Percentiles rank a stretch among this genome's conserved stretches.
Evolutionary conservation across 768 basidiomycete genomes (phyloP).

Genomic region (Fomitopsis serialis): DNA sequence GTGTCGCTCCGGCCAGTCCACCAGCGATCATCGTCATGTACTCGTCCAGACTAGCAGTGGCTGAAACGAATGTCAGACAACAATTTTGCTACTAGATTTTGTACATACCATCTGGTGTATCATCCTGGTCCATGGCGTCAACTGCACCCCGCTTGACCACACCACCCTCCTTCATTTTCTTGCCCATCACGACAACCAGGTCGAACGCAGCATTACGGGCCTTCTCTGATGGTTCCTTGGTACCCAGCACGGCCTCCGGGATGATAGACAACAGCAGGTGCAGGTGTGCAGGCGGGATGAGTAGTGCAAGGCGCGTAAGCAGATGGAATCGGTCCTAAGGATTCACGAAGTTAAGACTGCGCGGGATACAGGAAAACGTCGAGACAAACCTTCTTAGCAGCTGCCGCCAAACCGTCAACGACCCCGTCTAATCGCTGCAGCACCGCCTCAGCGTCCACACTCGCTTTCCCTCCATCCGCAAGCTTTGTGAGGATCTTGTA

Average conservation of each 20-base stretch:
- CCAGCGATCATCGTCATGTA: slow-evolving; percentile 97
- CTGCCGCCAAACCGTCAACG: slow-evolving; percentile 61
- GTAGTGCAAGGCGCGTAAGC: slow-evolving; percentile 60
- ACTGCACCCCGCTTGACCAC: slow-evolving; percentile 70
- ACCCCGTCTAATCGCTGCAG: slow-evolving; percentile 63
- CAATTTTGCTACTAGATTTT: background rate
- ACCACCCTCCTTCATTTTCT: slow-evolving; percentile 87
- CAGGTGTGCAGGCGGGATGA: slow-evolving; percentile 63
- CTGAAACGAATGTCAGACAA: slow-evolving; percentile 25
- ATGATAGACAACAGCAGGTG: slow-evolving; percentile 86
- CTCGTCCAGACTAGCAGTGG: slow-evolving; percentile 76
- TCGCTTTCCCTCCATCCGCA: slow-evolving; percentile 56
- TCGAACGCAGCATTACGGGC: slow-evolving; percentile 88
- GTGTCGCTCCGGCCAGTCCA: slow-evolving; percentile 86
- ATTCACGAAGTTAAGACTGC: background rate
- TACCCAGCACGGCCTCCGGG: slow-evolving; percentile 91
- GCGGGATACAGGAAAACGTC: background rate
- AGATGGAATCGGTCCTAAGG: slow-evolving; percentile 80
- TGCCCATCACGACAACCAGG: slow-evolving; percentile 84
- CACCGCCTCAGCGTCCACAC: slow-evolving; percentile 48
- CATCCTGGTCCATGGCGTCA: slow-evolving; percentile 80
- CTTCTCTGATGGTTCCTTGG: slow-evolving; percentile 95
- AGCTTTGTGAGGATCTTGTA: slow-evolving; percentile 84
- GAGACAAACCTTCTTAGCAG: slow-evolving; percentile 74
- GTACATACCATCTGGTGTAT: slow-evolving; percentile 37